Base-by-base conservation (phyloP, 139 green algal species). In the Chlorella vulgaris region DNA sequence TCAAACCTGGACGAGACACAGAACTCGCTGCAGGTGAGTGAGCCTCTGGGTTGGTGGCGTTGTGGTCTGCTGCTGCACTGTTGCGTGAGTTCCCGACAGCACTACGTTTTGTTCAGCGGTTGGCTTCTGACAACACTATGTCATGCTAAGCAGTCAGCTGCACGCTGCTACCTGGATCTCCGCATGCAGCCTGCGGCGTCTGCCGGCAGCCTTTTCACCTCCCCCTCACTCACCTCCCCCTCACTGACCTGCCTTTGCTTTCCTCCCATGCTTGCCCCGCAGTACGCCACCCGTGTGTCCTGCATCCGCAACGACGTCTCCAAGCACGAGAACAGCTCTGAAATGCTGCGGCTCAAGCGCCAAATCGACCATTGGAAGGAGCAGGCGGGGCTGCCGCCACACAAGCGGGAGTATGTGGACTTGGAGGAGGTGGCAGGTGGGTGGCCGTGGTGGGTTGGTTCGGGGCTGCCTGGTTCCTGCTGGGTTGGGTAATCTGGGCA, bases 321-420 rank as follows among this genome's bases (percentile, higher is more conserved):
- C 39, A 94, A 96, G 83, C 92, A 98, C 78, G 92, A 98, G 85
- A 76, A 82, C 40, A 94, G 81, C 83, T 95, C 96, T 82, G 96
- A 98, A 74, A 86, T 98, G 55, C 50, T 93, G 65, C 85, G 86
- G 70, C 76, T 99, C 68, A 90, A 91, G 81, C 92, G 94, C 86
- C 76, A 91, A 85, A 78, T 99, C n/a, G 93, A 97, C 29, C 90
- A 94, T 81, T 98, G 74, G 96, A 98, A 98, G 89, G 92, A 97
- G 88, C 92, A 97, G 86, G 96, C 95, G 1, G 95, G 94, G 7
- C 83, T 98, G 76, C 81, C 90, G 1, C 85, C 89, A 0, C 89
- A 95, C 40, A 84, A 89, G 78, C 88, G 92, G 39, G 84, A 88
- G 35, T 89, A 84, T 67, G 81, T 86, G 18, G 85, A 89, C 73